Evolutionary conservation across 2,329 filamentous ascomycete species (phyloP).

Genomic region (Ascocoryne sarcoides): DNA sequence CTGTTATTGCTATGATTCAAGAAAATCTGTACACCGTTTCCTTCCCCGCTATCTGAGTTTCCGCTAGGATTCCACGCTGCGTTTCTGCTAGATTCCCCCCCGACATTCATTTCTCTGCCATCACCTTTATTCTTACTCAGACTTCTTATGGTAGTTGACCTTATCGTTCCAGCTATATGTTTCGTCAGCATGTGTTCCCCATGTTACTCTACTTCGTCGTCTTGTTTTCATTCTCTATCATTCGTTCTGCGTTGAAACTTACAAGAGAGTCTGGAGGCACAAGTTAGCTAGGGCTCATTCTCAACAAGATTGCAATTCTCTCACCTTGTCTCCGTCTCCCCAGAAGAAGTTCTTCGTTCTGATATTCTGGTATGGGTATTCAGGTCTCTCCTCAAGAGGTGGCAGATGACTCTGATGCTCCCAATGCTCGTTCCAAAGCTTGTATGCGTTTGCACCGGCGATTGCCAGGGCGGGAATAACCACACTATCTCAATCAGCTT

Average conservation of each 20-base stretch:
- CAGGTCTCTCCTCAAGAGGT: constrained; percentile 79
- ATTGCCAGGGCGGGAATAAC: constrained; percentile 65
- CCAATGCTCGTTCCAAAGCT: constrained; percentile 94
- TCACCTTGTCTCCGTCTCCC: constrained; percentile 91
- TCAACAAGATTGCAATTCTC: constrained; percentile 18
- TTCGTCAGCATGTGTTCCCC: constrained; percentile 10
- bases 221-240: neutral
- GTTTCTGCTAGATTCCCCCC: no score
- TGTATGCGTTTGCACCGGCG: constrained; percentile 73
- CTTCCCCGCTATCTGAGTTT: no score
- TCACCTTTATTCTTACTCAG: constrained; percentile 12
- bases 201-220: neutral
- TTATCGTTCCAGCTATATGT: constrained; percentile 73
- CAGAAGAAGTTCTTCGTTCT: constrained; percentile 91
- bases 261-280: constrained; percentile 52
- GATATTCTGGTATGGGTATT: constrained; percentile 98
- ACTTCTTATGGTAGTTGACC: constrained; percentile 87
- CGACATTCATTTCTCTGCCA: no score
- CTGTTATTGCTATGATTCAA: no score
- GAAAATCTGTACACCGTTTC: no score
- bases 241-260: constrained; percentile 31
- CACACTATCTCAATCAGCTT: constrained; percentile 43
- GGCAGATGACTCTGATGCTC: constrained; percentile 83
- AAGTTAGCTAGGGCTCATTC: constrained; percentile 10
- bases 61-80: no score